Conservation (phyloP, 192 early-diverging fungal species). For the Lobulomyces angularis region DNA sequence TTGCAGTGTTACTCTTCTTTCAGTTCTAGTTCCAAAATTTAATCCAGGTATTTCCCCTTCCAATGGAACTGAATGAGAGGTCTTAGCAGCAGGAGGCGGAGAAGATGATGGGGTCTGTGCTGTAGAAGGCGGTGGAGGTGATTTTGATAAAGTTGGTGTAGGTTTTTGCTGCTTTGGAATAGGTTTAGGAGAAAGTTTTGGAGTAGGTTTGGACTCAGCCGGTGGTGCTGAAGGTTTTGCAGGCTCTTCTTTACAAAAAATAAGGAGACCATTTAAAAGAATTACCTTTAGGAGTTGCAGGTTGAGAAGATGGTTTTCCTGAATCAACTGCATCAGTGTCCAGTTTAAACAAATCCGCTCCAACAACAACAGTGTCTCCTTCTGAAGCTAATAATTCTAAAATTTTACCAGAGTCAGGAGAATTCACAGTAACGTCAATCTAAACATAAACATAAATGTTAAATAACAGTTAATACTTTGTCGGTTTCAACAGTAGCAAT, state of each 20-base stretch:
- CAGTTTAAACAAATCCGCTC: slow-evolving; percentile 85
- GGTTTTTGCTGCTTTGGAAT: slow-evolving; percentile 3
- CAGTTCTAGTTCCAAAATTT: slow-evolving; percentile 10
- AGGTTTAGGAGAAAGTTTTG: neutral
- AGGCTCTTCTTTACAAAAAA: too few species aligned
- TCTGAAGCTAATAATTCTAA: slow-evolving; percentile 69
- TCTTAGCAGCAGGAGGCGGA: slow-evolving; percentile 6
- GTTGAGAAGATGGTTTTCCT: neutral
- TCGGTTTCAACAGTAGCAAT: slow-evolving; percentile 97
- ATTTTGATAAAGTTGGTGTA: slow-evolving; percentile 15
- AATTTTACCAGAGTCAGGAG: slow-evolving; percentile 81
- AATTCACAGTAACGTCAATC: slow-evolving; percentile 97
- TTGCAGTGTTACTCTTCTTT: slow-evolving; percentile 13
- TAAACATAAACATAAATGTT: slow-evolving; percentile 17
- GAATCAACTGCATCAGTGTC: slow-evolving; percentile 49
- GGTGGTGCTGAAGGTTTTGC: too few species aligned
- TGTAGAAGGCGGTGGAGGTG: slow-evolving; percentile 16
- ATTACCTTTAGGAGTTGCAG: too few species aligned
- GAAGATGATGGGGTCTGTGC: too few species aligned
- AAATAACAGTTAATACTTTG: slow-evolving; percentile 50
- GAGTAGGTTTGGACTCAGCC: too few species aligned
- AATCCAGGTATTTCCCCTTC: slow-evolving; percentile 3
- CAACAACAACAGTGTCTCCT: slow-evolving; percentile 81
- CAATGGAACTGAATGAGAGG: slow-evolving; percentile 1
- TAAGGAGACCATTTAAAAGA: too few species aligned